Percentiles rank a stretch among this genome's conserved stretches.
phyloP scores from a whole-genome alignment of 2,329 filamentous ascomycete species.

The Fusarium pseudograminearum region DNA sequence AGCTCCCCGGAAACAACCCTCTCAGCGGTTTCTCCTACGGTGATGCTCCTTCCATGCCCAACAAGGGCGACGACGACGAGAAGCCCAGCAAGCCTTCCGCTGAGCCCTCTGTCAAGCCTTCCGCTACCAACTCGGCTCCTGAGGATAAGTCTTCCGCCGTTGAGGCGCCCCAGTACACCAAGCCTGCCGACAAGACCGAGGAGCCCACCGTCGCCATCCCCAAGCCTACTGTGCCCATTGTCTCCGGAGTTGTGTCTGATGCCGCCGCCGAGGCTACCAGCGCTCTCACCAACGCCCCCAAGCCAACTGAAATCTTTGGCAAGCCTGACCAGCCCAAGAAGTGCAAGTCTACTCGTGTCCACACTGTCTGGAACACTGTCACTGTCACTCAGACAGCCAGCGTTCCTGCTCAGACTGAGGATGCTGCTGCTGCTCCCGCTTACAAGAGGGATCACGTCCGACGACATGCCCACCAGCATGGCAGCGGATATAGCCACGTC shows the following conservation, averaged over 20 bases:
- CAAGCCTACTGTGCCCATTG: conserved; percentile 22
- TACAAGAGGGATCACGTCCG: conserved; percentile 48
- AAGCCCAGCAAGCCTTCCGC: conserved; percentile 22
- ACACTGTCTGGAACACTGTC: conserved; percentile 60
- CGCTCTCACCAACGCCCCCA: conserved; percentile 20
- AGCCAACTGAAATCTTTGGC: conserved; percentile 35
- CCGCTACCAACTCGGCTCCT: conserved; percentile 25
- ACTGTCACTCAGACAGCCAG: conserved; percentile 55
- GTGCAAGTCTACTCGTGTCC: conserved; percentile 46
- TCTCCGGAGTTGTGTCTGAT: conserved; percentile 34
- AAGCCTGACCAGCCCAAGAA: conserved; percentile 40
- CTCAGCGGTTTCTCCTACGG: conserved; percentile 66
- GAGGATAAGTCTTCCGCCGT: conserved; percentile 26
- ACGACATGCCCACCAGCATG: conserved; percentile 55
- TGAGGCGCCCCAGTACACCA: conserved; percentile 24
- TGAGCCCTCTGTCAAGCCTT: conserved; percentile 17
- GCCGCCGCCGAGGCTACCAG: conserved; percentile 29
- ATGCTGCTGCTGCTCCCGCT: conserved; percentile 10
- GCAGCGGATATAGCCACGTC: conserved; percentile 33
- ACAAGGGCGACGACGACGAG: conserved; percentile 15
- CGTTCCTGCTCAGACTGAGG: conserved; percentile 35
- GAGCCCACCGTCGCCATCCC: conserved; percentile 12
- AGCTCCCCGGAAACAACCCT: conserved; percentile 68
- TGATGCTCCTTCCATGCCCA: conserved; percentile 24
- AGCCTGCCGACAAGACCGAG: conserved; percentile 19